Base-by-base conservation (phyloP, 2,329 filamentous ascomycete genomes). In the Xylaria sp. region DNA sequence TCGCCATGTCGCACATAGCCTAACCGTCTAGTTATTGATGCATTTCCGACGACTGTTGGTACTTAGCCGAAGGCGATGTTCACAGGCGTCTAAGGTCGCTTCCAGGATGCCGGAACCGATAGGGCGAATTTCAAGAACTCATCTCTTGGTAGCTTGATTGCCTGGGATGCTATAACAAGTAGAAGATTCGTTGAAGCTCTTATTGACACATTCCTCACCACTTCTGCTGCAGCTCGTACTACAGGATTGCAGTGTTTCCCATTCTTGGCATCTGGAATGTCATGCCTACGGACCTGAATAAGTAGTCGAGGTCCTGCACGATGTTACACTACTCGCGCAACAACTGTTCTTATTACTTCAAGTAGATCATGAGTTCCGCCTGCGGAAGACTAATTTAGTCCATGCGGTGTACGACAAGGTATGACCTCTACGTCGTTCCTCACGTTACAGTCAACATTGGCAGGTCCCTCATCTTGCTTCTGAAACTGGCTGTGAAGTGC, bases 381-480 rank as follows among this genome's bases (percentile, higher is more conserved):
- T 15, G 25, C 17, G 33, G 50, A 9, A 46, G 50, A 40, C 19
- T 17, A 52, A 33, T n/a, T 55, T 50, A 38, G 61, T 15, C 46
- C 46, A 52, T 47, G 61, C 40, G 14, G 40, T 37, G 40, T 47
- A 9, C 15, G 50, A 46, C 19, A 37, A 38, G 37, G 19, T 19
- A 56, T 17, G 25, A n/a, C 46, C 23, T 6, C 17, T 50, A 17
- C 28, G 52, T 12, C 19, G 23, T 31, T 53, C 47, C 15, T 46
- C 45, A 57, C 31, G 38, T 52, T 47, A 35, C 40, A 52, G 47
- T 60, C 17, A 15, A 40, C n/a, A 38, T 25, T 35, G 21, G 23
- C 17, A 54, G 43, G 57, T 66, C 33, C 61, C 46, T 47, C 45
- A 66, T 66, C 63, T 66, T 58, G 56, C 57, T 60, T 60, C 49